Evolutionary conservation across 306 rosid genomes (phyloP).

Genomic region (Gleditsia sinensis): DNA sequence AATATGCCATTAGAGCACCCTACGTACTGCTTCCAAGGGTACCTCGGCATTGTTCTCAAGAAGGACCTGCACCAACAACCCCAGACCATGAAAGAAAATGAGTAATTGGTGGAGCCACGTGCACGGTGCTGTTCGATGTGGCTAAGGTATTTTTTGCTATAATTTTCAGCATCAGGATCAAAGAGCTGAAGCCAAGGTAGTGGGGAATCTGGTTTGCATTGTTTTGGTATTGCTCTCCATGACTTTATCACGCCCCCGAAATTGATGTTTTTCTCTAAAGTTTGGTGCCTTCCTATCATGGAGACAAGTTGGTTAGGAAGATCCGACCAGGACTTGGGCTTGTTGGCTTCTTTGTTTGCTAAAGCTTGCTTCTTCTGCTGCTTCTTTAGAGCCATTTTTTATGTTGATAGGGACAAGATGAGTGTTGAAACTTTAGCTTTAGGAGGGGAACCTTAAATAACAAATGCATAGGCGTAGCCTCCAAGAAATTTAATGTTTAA

Average conservation of each 20-base stretch:
- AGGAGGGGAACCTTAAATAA: too few species aligned
- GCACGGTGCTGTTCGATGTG: neutral
- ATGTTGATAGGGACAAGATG: neutral
- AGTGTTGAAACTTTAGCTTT: neutral
- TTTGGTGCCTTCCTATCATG: neutral
- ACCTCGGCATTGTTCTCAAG: neutral
- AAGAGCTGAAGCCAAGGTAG: conserved; percentile 31
- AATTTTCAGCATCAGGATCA: neutral
- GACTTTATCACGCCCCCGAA: conserved; percentile 35
- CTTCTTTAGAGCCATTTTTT: conserved; percentile 7
- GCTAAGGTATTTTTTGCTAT: neutral
- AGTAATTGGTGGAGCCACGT: neutral
- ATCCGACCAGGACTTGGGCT: conserved; percentile 33
- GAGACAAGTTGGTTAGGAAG: conserved; percentile 35
- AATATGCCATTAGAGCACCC: conserved; percentile 33
- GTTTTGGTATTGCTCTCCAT: conserved; percentile 28
- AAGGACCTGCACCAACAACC: conserved; percentile 4
- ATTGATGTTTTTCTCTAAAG: conserved; percentile 22
- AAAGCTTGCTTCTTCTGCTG: conserved; percentile 5
- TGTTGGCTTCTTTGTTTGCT: neutral
- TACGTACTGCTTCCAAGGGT: conserved; percentile 22
- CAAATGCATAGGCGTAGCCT: too few species aligned
- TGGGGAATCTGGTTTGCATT: conserved; percentile 17
- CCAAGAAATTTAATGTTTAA: too few species aligned
- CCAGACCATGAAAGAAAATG: too few species aligned